These are phyloP conservation scores for Globisporangium okanoganense DNA, from an alignment of 352 stramenopile species.

Conservation along the genomic window DNA sequence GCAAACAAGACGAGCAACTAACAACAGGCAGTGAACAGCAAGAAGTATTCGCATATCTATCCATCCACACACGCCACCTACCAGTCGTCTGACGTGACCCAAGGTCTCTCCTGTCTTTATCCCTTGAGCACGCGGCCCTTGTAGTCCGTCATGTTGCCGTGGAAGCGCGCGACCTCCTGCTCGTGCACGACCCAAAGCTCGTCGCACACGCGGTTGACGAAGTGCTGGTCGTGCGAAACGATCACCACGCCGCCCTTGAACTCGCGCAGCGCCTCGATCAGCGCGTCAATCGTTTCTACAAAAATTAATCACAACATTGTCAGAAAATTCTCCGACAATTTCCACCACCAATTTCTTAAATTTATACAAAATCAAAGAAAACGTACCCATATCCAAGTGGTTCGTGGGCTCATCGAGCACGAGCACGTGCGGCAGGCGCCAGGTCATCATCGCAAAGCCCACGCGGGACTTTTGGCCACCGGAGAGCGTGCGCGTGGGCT, in stretches of 20 bases:
- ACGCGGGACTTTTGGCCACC: slow-evolving; percentile 94
- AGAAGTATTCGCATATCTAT: neutral
- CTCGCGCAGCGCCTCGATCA: slow-evolving; percentile 94
- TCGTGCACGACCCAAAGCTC: slow-evolving; percentile 92
- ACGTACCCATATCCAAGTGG: slow-evolving; percentile 93
- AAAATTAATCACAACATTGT: slow-evolving; percentile 4
- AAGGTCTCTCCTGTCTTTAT: slow-evolving; percentile 19
- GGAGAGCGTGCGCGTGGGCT: slow-evolving; percentile 92
- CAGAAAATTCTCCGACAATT: slow-evolving; percentile 4
- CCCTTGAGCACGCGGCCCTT: slow-evolving; percentile 71
- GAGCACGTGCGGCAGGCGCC: slow-evolving; percentile 94
- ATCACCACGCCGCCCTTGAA: slow-evolving; percentile 97
- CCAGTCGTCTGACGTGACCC: neutral
- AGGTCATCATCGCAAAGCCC: slow-evolving; percentile 95
- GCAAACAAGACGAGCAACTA: no score
- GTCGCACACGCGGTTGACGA: slow-evolving; percentile 94
- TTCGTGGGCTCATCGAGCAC: slow-evolving; percentile 97
- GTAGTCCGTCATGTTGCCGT: slow-evolving; percentile 79
- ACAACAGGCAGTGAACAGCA: neutral
- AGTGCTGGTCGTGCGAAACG: slow-evolving; percentile 98
- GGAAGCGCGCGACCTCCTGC: slow-evolving; percentile 72
- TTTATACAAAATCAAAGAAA: slow-evolving; percentile 1
- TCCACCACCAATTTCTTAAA: neutral
- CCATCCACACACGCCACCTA: neutral
- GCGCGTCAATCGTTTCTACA: slow-evolving; percentile 82